Percentiles rank a stretch among this genome's conserved stretches.
Evolutionary conservation across 805 yeast genomes (phyloP).

Genomic region (Sungouiozyma ichnusensis): DNA sequence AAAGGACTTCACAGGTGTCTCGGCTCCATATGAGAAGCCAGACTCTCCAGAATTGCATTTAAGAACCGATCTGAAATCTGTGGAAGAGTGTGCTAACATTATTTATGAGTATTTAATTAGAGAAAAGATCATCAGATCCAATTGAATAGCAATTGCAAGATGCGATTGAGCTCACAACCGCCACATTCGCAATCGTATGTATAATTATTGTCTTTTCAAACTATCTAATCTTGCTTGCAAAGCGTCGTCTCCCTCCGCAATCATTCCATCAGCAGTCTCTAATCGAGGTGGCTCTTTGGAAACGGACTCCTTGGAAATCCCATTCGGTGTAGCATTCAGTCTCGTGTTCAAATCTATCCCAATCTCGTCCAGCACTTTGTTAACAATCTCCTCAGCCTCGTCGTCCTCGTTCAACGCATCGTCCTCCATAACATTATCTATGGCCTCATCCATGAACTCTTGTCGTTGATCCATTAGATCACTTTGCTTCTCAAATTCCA

Average conservation of each 20-base stretch:
- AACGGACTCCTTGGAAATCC: slow-evolving; percentile 11
- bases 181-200: too few species aligned
- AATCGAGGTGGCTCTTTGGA: slow-evolving; percentile 12
- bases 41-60: slow-evolving; percentile 72
- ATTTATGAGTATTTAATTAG: slow-evolving; percentile 58
- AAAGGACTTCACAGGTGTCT: slow-evolving; percentile 89
- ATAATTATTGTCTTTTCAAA: slow-evolving; percentile 41
- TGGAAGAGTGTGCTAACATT: slow-evolving; percentile 72
- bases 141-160: not conserved
- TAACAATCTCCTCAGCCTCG: slow-evolving; percentile 84
- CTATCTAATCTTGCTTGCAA: slow-evolving; percentile 82
- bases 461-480: slow-evolving; percentile 98
- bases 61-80: slow-evolving; percentile 55
- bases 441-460: slow-evolving; percentile 97
- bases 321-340: slow-evolving; percentile 38
- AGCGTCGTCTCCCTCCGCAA: slow-evolving; percentile 57
- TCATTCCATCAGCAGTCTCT: slow-evolving; percentile 3
- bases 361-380: slow-evolving; percentile 88
- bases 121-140: slow-evolving; percentile 28
- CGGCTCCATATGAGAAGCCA: slow-evolving; percentile 95
- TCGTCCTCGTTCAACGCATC: slow-evolving; percentile 82
- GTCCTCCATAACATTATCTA: slow-evolving; percentile 92
- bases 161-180: not conserved
- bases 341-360: slow-evolving; percentile 69
- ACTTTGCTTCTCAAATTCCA: slow-evolving; percentile 89